These are phyloP conservation scores for Cladophialophora psammophila DNA, from an alignment of 2,329 filamentous ascomycete species.

Conservation along the genomic window DNA sequence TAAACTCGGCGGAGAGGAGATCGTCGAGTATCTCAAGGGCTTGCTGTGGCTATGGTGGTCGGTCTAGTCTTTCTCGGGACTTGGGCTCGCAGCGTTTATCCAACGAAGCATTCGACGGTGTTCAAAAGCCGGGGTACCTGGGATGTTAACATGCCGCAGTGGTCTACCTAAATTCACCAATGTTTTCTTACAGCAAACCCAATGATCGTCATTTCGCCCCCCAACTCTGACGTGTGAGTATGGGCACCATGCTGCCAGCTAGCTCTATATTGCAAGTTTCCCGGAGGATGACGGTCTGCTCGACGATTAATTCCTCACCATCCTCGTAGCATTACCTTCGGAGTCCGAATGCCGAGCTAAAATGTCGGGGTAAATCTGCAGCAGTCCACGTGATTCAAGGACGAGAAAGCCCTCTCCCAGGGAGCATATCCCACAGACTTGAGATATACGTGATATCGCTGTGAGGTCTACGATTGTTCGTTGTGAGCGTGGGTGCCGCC, in stretches of 20 bases:
- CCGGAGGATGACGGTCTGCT: not conserved
- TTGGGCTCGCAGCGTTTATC: not conserved
- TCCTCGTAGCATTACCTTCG: not conserved
- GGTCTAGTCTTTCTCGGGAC: slow-evolving; percentile 58
- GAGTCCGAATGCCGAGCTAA: not conserved
- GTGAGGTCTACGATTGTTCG: no score
- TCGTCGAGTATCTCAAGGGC: slow-evolving; percentile 93
- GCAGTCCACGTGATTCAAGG: no score
- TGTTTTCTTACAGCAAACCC: not conserved
- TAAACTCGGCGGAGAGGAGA: slow-evolving; percentile 93
- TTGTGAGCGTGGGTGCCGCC: no score
- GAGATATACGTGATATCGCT: no score
- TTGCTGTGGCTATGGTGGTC: slow-evolving; percentile 79
- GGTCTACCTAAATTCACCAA: not conserved
- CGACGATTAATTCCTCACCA: not conserved
- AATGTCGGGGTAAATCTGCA: not conserved
- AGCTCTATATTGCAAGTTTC: not conserved
- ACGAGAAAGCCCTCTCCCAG: no score
- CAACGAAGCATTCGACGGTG: slow-evolving; percentile 16
- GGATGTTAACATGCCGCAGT: not conserved
- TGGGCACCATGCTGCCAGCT: no score
- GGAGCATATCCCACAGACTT: no score
- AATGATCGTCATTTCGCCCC: not conserved
- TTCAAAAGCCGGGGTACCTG: not conserved
- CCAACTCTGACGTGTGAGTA: not conserved